Percentiles rank a stretch among this genome's conserved stretches.
Conservation (phyloP, 2,329 filamentous ascomycete genomes). For the Colletotrichum orbiculare region DNA sequence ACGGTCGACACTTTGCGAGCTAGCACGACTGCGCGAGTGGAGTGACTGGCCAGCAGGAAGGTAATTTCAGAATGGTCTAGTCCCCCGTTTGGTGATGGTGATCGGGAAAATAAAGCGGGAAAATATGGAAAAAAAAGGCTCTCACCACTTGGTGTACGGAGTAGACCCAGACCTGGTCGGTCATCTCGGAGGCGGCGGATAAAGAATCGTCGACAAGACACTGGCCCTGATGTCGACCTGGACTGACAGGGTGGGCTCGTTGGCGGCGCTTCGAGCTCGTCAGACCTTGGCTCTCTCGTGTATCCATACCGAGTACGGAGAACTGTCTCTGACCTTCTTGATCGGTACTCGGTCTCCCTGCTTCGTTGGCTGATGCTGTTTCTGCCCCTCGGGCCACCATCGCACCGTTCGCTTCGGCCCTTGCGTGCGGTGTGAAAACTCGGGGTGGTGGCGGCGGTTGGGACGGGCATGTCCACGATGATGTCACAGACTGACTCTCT, state of each 20-base stretch:
- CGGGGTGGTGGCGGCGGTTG: neutral
- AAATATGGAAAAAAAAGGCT: no score
- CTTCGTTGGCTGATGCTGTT: no score
- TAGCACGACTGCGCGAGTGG: no score
- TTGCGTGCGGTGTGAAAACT: neutral
- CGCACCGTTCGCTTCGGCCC: neutral
- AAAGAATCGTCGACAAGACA: neutral
- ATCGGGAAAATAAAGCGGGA: no score
- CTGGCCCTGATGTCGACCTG: neutral
- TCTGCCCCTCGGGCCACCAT: neutral
- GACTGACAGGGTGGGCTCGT: neutral
- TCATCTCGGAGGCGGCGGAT: no score
- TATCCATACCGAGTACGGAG: no score
- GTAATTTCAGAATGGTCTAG: no score
- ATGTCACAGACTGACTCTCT: conserved; percentile 15
- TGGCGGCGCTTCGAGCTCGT: conserved; percentile 21
- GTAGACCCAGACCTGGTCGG: no score
- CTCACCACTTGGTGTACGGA: no score
- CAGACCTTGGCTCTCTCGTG: neutral
- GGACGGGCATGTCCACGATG: neutral
- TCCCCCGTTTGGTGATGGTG: no score
- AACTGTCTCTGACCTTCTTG: neutral
- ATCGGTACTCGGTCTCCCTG: no score
- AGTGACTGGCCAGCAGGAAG: neutral
- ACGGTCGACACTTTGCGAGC: no score